Conservation (phyloP, 495 filamentous ascomycete species). For the Podospora tetraspora region DNA sequence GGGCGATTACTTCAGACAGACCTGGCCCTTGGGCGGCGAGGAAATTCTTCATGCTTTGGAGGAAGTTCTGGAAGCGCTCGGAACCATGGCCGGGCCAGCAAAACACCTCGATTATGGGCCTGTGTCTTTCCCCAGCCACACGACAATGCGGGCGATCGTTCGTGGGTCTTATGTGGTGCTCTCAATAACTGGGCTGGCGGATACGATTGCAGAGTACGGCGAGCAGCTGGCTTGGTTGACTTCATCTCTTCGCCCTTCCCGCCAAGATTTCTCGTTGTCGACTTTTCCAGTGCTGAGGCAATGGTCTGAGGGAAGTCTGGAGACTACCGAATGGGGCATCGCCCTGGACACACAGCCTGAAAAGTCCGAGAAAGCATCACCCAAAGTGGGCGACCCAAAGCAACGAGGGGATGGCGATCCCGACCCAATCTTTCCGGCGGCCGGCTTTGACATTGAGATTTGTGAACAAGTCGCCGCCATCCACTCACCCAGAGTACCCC, state of each 20-base stretch:
- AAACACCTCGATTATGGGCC: background rate
- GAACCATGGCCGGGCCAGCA: background rate
- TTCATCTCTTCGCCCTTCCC: background rate
- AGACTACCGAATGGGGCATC: no score
- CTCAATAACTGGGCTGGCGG: background rate
- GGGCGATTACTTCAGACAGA: background rate
- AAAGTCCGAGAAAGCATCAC: background rate
- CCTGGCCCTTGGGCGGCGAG: background rate
- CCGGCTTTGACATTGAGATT: background rate
- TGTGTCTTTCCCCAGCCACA: background rate
- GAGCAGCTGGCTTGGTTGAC: constrained; percentile 6
- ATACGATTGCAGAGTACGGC: constrained; percentile 3
- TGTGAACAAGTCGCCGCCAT: background rate
- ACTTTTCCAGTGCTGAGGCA: background rate
- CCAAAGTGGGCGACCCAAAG: background rate
- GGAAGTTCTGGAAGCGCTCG: background rate
- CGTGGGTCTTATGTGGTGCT: background rate
- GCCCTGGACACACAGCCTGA: no score
- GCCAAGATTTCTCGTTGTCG: background rate
- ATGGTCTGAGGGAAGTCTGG: background rate
- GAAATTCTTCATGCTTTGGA: background rate
- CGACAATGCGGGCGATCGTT: background rate
- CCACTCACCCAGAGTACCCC: background rate
- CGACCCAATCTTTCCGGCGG: background rate
- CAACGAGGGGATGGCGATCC: background rate